Percentiles rank a stretch among this genome's conserved stretches.
Conservation (phyloP, 306 rosid species). For the Ormosia semicastrata region DNA sequence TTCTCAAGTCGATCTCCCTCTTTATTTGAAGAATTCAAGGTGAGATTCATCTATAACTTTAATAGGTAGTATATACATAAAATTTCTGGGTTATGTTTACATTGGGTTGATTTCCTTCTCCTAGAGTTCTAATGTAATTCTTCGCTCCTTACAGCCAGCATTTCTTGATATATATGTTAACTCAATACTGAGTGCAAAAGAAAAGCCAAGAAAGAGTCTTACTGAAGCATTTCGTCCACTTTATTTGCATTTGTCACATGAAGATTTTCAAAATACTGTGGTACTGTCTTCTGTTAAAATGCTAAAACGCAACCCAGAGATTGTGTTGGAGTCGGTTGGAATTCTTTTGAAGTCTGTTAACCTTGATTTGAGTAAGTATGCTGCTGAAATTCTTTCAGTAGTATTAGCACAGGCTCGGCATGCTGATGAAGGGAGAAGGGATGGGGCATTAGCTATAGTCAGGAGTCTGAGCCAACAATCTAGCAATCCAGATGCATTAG, state of each 20-base stretch:
- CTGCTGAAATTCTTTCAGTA: conserved; percentile 77
- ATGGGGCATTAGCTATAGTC: conserved; percentile 66
- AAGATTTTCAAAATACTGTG: conserved; percentile 75
- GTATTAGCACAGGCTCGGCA: conserved; percentile 82
- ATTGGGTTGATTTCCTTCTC: conserved; percentile 12
- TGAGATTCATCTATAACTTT: conserved; percentile 27
- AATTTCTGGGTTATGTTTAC: background rate
- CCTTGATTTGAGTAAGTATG: conserved; percentile 93
- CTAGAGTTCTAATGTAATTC: conserved; percentile 18
- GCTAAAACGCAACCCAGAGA: conserved; percentile 98
- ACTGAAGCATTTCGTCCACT: conserved; percentile 83
- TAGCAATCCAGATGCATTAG: conserved; percentile 84
- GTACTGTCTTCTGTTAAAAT: conserved; percentile 85
- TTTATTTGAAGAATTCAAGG: conserved; percentile 69
- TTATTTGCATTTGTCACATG: conserved; percentile 66
- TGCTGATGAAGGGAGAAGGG: conserved; percentile 84
- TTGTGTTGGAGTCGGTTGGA: conserved; percentile 87
- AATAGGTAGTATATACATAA: background rate
- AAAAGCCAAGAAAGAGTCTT: conserved; percentile 74
- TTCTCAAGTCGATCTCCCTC: conserved; percentile 55
- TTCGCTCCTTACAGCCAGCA: conserved; percentile 54
- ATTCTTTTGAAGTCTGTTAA: conserved; percentile 72
- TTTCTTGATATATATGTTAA: conserved; percentile 87
- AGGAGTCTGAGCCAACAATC: conserved; percentile 77
- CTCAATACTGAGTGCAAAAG: conserved; percentile 73